Percentiles rank a stretch among this genome's conserved stretches.
These are phyloP conservation scores for Solioccasus polychromus DNA, from an alignment of 768 basidiomycete species.

Conservation along the genomic window DNA sequence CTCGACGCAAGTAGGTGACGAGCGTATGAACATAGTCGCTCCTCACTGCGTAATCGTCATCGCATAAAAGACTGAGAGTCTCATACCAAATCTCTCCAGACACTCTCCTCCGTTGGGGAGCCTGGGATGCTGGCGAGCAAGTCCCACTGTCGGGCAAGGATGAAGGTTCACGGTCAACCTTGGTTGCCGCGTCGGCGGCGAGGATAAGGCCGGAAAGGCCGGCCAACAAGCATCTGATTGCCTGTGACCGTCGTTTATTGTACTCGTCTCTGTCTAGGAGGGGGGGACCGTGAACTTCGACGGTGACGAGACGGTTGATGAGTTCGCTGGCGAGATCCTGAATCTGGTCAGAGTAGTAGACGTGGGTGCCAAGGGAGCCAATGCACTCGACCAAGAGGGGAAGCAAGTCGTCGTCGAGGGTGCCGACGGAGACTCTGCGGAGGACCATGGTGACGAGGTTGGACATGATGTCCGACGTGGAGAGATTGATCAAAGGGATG, in stretches of 20 bases:
- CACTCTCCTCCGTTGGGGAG: slow-evolving; percentile 62
- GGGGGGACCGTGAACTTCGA: slow-evolving; percentile 63
- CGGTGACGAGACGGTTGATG: slow-evolving; percentile 64
- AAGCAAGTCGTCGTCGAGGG: slow-evolving; percentile 63
- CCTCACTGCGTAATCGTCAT: slow-evolving; percentile 72
- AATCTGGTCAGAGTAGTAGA: slow-evolving; percentile 96
- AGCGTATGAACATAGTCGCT: slow-evolving; percentile 73
- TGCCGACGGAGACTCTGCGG: slow-evolving; percentile 61
- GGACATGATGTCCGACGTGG: slow-evolving; percentile 84
- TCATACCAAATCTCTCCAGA: slow-evolving; percentile 90
- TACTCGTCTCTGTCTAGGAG: slow-evolving; percentile 37
- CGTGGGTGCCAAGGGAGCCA: slow-evolving; percentile 81
- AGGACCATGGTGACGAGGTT: slow-evolving; percentile 73
- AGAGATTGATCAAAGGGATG: slow-evolving; percentile 82
- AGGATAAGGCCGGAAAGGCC: slow-evolving; percentile 69
- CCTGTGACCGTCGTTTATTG: slow-evolving; percentile 53
- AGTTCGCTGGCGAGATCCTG: slow-evolving; percentile 88
- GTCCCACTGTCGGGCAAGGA: slow-evolving; percentile 29
- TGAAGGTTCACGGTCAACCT: slow-evolving; percentile 23
- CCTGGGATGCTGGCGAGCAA: slow-evolving; percentile 28
- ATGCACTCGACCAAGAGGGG: slow-evolving; percentile 72
- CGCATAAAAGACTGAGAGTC: slow-evolving; percentile 80
- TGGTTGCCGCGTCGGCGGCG: slow-evolving; percentile 47
- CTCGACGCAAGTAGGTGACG: slow-evolving; percentile 71
- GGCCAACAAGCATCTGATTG: slow-evolving; percentile 67